phyloP scores from a whole-genome alignment of 1,139 yeast genomes.

The Blastobotrys capitulatus region DNA sequence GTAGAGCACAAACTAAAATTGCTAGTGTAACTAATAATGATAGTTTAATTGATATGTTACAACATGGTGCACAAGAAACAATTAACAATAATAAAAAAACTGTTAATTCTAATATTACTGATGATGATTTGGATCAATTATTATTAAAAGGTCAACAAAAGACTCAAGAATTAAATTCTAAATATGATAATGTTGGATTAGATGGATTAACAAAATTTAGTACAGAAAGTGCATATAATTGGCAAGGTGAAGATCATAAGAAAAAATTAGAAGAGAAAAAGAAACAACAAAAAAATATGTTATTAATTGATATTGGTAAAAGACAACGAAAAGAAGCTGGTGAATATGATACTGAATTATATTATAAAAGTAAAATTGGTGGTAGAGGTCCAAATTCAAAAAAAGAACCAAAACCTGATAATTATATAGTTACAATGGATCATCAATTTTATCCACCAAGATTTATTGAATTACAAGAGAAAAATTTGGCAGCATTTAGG shows the following conservation, averaged over 20 bases:
- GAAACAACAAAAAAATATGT: constrained; percentile 25
- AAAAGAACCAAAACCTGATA: constrained; percentile 56
- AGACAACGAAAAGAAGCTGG: constrained; percentile 80
- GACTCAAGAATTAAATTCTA: constrained; percentile 69
- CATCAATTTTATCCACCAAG: constrained; percentile 81
- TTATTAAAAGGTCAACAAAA: constrained; percentile 73
- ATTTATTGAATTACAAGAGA: constrained; percentile 58
- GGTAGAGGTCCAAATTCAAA: constrained; percentile 35
- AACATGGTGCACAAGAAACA: constrained; percentile 91
- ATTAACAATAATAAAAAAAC: constrained; percentile 42
- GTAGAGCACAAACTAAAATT: constrained; percentile 46
- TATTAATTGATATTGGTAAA: constrained; percentile 85
- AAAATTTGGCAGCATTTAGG: constrained; percentile 74
- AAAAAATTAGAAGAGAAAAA: too few species aligned
- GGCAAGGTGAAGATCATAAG: constrained; percentile 87
- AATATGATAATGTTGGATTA: constrained; percentile 77
- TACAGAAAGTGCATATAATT: constrained; percentile 87
- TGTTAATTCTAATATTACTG: constrained; percentile 33
- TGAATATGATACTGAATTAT: constrained; percentile 72
- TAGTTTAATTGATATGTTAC: constrained; percentile 90
- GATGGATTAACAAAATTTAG: constrained; percentile 90
- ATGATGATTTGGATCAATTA: constrained; percentile 76
- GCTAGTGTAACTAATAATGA: constrained; percentile 61
- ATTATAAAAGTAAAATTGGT: constrained; percentile 72
- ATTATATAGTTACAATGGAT: constrained; percentile 60